A percentile compares a stretch with the other conserved stretches of the same genome.
phyloP scores from a whole-genome alignment of 2,329 filamentous ascomycete species.

The Aspergillus neoniger region DNA sequence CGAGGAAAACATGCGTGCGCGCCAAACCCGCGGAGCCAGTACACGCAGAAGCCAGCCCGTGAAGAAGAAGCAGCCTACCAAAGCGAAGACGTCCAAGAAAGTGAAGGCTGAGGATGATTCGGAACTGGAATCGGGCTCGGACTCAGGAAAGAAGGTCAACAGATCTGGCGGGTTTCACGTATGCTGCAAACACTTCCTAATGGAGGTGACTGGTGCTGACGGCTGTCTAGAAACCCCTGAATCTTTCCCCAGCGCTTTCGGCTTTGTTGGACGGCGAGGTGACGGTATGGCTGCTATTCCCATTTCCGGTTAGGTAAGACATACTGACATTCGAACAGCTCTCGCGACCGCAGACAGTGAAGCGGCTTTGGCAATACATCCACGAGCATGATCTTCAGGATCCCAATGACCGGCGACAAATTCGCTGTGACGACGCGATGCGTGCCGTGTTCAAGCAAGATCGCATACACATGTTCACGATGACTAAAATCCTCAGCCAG shows the following conservation, averaged over 20 bases:
- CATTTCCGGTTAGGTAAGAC: not conserved
- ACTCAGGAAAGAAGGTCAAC: constrained; percentile 62
- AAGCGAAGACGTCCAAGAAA: constrained; percentile 62
- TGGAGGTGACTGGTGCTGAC: constrained; percentile 6
- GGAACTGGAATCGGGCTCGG: constrained; percentile 66
- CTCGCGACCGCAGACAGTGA: constrained; percentile 91
- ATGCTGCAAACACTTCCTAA: constrained; percentile 15
- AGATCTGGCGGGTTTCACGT: constrained; percentile 90
- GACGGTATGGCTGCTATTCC: constrained; percentile 37
- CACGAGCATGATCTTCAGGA: constrained; percentile 87
- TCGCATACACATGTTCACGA: constrained; percentile 96
- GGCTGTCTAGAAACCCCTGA: constrained; percentile 46
- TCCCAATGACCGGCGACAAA: constrained; percentile 86
- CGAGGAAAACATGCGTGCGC: constrained; percentile 77
- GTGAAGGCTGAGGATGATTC: constrained; percentile 78
- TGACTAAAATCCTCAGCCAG: constrained; percentile 93
- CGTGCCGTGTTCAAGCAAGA: constrained; percentile 88
- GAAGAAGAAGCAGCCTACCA: constrained; percentile 62
- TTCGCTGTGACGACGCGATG: constrained; percentile 88
- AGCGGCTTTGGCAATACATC: constrained; percentile 95
- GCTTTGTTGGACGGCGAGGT: constrained; percentile 48
- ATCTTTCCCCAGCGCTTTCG: constrained; percentile 48
- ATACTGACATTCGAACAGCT: constrained; percentile 57
- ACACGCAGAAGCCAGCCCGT: constrained; percentile 58
- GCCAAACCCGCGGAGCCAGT: constrained; percentile 74